Conservation (phyloP, 140 eudicot species). For the Oenanthe javanica region DNA sequence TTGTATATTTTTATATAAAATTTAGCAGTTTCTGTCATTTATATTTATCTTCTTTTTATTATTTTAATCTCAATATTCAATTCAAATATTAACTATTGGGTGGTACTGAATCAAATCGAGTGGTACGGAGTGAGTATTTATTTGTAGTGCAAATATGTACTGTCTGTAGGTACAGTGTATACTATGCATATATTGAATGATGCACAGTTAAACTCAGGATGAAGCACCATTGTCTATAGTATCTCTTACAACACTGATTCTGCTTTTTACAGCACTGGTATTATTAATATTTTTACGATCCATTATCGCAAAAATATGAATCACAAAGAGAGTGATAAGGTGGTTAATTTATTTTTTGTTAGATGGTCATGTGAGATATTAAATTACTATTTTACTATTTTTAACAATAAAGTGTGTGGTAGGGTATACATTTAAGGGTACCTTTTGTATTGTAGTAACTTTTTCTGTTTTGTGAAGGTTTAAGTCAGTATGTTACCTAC, state of each 20-base stretch:
- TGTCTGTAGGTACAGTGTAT: neutral
- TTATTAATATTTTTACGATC: neutral
- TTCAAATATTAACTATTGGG: no score
- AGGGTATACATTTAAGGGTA: neutral
- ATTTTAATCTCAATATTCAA: no score
- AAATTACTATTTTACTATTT: neutral
- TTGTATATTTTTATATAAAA: no score
- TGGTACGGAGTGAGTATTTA: neutral
- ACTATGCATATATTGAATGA: neutral
- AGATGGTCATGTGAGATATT: neutral
- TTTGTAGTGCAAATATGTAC: neutral
- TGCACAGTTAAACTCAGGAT: neutral
- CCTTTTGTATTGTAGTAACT: neutral
- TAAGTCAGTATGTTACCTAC: constrained; percentile 1
- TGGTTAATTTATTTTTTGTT: neutral
- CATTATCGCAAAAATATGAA: no score
- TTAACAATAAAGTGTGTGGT: neutral
- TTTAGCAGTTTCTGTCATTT: no score
- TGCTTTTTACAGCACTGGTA: no score
- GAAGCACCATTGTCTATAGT: neutral
- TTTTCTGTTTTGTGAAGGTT: neutral
- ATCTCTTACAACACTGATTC: no score
- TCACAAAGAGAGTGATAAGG: neutral
- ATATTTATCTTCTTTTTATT: no score
- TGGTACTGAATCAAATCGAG: no score